Percentiles rank a stretch among this genome's conserved stretches.
These are phyloP conservation scores for Salix brachista DNA, from an alignment of 345 rosid genomes.

Conservation along the genomic window DNA sequence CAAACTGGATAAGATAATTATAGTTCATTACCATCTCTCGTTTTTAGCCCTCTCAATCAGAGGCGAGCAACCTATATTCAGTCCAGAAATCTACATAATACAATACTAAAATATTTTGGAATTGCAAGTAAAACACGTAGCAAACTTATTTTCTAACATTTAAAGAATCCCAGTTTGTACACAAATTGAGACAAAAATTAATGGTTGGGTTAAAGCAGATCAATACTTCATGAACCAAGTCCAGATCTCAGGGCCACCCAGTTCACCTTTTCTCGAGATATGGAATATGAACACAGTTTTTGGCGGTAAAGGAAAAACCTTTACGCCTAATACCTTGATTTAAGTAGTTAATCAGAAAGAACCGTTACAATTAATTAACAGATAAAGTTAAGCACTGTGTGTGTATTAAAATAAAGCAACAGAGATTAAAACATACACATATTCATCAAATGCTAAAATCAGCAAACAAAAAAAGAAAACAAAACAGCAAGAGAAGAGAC, in stretches of 20 bases:
- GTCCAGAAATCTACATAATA: background rate
- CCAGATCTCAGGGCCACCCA: slow-evolving; percentile 8
- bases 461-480: background rate
- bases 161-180: background rate
- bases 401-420: background rate
- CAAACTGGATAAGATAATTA: background rate
- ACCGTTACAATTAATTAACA: background rate
- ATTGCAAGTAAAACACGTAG: background rate
- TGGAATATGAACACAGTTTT: background rate
- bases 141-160: background rate
- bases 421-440: background rate
- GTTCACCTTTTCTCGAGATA: background rate
- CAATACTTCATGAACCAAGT: background rate
- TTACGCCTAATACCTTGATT: background rate
- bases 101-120: background rate
- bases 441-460: slow-evolving; percentile 11
- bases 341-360: background rate
- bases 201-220: background rate
- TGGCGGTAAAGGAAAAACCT: background rate
- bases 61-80: background rate
- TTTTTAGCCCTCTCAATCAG: background rate
- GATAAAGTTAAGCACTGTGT: background rate
- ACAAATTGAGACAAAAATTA: background rate
- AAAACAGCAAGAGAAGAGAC: background rate
- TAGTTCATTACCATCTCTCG: background rate